Base-by-base conservation (phyloP, 2,329 filamentous ascomycete species). In the Fusarium kyushuense region DNA sequence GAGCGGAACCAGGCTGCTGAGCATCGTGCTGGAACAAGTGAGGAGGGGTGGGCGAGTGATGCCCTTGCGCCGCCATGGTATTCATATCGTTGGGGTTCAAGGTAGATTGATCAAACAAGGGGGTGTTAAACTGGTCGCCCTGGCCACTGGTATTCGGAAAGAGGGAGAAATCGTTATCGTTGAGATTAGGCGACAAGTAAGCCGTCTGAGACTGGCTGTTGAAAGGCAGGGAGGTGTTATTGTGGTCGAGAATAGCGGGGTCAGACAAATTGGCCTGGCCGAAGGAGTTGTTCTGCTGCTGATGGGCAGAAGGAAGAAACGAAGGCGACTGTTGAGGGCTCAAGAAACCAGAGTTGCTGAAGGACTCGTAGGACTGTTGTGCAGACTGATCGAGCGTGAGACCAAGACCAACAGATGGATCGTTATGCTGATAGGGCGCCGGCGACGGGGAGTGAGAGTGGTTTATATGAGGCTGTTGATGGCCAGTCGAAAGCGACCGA, bases 391-490 rank as follows among this genome's bases (percentile, higher is more conserved):
- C 85, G 71, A 90, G 80, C 67, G 80, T 85, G 74, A 90, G 83
- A 75, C 87, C 87, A 70, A 89, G 82, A 73, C 84, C 84, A 72
- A 84, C 81, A 53, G 81, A 82, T 72, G 79, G 74, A 59, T 84
- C 79, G 75, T 83, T 83, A 45, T 76, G 67, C 76, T 84, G 81
- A 76, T 84, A 82, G 74, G 85, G 86, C 72, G 83, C 83, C 79
- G 86, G 86, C 76, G 88, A 87, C 73, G 88, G 87, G 73, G 89
- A 90, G 78, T 88, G 88, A 71, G 82, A 86, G 78, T 88, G 87
- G 78, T 86, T 91, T 90, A 91, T 90, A 89, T 88, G 84, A 82
- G 82, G 77, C 76, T 79, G 80, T 75, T 86, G 84, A 75, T 86
- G 84, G 68, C 84, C 83, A 76, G 83, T 82, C 74, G 89, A 90